Evolutionary conservation across 1,284 basidiomycete genomes (phyloP).

Genomic region (Boletus semigastroideus): DNA sequence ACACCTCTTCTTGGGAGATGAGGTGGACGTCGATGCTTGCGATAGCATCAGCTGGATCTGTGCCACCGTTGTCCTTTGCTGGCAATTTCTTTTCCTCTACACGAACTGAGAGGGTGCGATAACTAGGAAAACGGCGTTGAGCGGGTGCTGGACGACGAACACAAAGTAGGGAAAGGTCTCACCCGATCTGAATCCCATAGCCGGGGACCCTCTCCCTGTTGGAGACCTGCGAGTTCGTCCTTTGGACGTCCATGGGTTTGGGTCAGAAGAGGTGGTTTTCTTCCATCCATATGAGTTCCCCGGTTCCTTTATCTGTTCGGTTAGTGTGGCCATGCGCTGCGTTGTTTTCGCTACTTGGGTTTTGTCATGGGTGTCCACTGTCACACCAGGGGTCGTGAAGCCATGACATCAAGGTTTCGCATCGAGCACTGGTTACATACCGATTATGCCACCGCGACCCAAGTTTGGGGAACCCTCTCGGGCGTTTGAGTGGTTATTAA

Average conservation of each 20-base stretch:
- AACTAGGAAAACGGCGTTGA: conserved; percentile 31
- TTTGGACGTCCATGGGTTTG: conserved; percentile 14
- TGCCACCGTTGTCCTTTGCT: conserved; percentile 10
- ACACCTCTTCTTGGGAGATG: conserved; percentile 41
- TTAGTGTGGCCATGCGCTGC: background rate
- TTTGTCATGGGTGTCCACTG: background rate
- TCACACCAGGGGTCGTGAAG: background rate
- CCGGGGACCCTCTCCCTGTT: conserved; percentile 15
- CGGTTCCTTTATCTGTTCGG: conserved; percentile 11
- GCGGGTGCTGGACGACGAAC: conserved; percentile 28
- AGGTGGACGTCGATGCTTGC: conserved; percentile 49
- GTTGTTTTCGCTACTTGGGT: conserved; percentile 23
- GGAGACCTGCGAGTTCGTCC: conserved; percentile 22
- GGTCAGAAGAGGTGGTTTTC: too few relatives aligned
- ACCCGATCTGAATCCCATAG: conserved; percentile 35
- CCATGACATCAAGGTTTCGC: background rate
- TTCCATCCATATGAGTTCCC: background rate
- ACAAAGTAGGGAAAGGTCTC: background rate
- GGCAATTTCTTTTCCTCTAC: conserved; percentile 31
- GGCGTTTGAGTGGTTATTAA: too few relatives aligned
- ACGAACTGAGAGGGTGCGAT: conserved; percentile 42
- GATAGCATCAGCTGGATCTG: conserved; percentile 39
- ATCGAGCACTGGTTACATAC: too few relatives aligned
- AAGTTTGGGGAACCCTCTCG: too few relatives aligned
- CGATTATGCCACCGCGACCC: too few relatives aligned